phyloP scores from a whole-genome alignment of 202 grass and related monocot species.

The Panicum virgatum region DNA sequence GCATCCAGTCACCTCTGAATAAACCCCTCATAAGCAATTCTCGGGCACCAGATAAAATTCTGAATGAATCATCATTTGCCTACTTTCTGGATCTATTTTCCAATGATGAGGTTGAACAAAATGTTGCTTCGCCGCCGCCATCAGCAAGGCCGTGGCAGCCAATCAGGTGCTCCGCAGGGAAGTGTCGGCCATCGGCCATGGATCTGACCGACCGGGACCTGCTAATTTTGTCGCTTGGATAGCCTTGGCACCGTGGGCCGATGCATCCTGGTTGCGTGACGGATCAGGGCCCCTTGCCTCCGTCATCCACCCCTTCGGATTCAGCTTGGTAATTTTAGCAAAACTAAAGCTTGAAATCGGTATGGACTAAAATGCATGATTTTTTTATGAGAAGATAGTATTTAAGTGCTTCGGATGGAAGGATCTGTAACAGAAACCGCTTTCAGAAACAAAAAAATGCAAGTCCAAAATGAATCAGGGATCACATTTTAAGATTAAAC shows the following conservation, averaged over 20 bases:
- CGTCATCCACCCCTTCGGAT: too few species aligned
- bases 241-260: too few species aligned
- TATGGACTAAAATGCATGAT: constrained; percentile 6
- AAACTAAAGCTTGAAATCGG: background rate
- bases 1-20: too few species aligned
- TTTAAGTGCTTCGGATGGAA: background rate
- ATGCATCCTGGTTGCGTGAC: too few species aligned
- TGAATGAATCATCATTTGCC: background rate
- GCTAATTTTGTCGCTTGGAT: too few species aligned
- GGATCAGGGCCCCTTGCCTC: too few species aligned
- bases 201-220: too few species aligned
- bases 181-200: too few species aligned
- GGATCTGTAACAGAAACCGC: background rate
- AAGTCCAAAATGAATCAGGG: background rate
- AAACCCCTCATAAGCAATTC: background rate
- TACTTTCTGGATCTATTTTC: background rate
- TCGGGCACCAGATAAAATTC: background rate
- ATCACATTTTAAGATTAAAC: background rate
- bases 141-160: too few species aligned
- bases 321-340: too few species aligned
- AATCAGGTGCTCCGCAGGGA: too few species aligned
- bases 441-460: background rate
- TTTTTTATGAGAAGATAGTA: background rate
- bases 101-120: background rate
- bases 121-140: too few species aligned